phyloP scores from a whole-genome alignment of 2,329 filamentous ascomycete species.

The Xylariaceae sp. region DNA sequence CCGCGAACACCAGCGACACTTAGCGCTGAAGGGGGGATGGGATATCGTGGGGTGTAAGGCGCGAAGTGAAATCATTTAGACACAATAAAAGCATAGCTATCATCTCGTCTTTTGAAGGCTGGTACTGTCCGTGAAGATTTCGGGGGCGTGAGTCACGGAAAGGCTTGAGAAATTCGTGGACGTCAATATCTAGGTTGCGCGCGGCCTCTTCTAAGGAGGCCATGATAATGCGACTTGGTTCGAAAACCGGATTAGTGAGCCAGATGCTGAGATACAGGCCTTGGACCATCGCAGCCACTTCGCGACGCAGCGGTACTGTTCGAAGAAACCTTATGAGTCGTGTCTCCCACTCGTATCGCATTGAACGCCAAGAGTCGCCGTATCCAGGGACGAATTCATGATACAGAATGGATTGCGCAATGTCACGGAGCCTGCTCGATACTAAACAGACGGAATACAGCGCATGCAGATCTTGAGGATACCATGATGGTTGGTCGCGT shows the following conservation, averaged over 20 bases:
- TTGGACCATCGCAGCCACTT: conserved; percentile 13
- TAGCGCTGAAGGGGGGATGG: neutral
- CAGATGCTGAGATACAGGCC: neutral
- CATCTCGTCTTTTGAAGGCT: neutral
- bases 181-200: neutral
- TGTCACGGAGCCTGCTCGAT: conserved; percentile 16
- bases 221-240: neutral
- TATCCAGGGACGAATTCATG: conserved; percentile 25
- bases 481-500: conserved; percentile 18
- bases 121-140: neutral
- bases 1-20: neutral
- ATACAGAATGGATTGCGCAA: conserved; percentile 21
- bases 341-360: conserved; percentile 17
- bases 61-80: neutral
- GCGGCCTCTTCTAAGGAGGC: neutral
- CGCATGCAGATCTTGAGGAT: conserved; percentile 15
- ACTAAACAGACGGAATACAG: conserved; percentile 19
- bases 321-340: conserved; percentile 22
- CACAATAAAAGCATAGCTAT: neutral
- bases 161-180: neutral
- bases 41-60: neutral
- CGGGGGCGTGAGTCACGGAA: neutral
- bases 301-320: conserved; percentile 18
- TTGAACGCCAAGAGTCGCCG: conserved; percentile 22
- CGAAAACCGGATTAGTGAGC: neutral